A percentile compares a stretch with the other conserved stretches of the same genome.
These are phyloP conservation scores for Camellia oleifera DNA, from an alignment of 179 eudicot genomes.

Conservation along the genomic window DNA sequence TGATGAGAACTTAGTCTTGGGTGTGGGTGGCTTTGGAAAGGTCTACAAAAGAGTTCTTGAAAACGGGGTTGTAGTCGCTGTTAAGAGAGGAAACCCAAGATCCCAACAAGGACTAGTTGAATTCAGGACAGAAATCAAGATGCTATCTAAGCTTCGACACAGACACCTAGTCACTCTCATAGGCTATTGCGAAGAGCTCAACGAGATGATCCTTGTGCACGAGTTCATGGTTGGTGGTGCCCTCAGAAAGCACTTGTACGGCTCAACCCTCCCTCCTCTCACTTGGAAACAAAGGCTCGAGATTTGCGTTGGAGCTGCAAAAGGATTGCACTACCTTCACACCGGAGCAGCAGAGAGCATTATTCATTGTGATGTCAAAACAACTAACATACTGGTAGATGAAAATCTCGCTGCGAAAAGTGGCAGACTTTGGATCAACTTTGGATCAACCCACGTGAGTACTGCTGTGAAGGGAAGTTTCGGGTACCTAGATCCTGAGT, in stretches of 20 bases:
- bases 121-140: conserved; percentile 20
- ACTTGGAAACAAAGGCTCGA: conserved; percentile 26
- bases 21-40: conserved; percentile 21
- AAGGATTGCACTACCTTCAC: conserved; percentile 33
- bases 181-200: conserved; percentile 22
- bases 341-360: conserved; percentile 26
- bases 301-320: conserved; percentile 31
- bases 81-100: conserved; percentile 15
- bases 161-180: conserved; percentile 19
- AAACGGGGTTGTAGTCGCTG: conserved; percentile 16
- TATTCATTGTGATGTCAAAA: conserved; percentile 33
- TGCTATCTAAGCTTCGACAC: conserved; percentile 21
- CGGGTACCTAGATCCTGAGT: conserved; percentile 29
- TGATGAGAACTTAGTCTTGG: conserved; percentile 23
- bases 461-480: conserved; percentile 25
- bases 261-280: conserved; percentile 18
- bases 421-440: conserved; percentile 29
- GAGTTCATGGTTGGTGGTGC: conserved; percentile 30
- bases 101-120: conserved; percentile 21
- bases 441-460: conserved; percentile 31
- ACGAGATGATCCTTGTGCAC: conserved; percentile 23
- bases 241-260: conserved; percentile 22
- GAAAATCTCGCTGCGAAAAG: conserved; percentile 32
- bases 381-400: conserved; percentile 31
- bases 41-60: conserved; percentile 18